Evolutionary conservation across 441 rosid genomes (phyloP), one percentile per base, ranked within the genome.

Genomic region (Francoa sonchifolia): DNA sequence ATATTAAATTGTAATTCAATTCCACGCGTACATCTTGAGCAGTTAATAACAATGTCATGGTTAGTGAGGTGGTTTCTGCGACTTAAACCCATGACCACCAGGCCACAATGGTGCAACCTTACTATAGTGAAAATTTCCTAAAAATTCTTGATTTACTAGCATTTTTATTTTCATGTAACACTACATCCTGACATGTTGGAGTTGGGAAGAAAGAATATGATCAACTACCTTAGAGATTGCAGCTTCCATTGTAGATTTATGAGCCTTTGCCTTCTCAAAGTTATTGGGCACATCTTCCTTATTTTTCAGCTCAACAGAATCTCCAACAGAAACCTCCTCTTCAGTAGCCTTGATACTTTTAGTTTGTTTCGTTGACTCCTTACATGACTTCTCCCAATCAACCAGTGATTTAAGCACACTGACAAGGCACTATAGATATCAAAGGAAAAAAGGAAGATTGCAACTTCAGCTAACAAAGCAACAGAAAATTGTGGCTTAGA

Each of bases 261-360:
- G 99, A 74, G 99, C 99, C 72, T 92, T 92, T 28, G 94, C 87
- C 76, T 77, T 87, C 73, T 84, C 99, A 72, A 88, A 93, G 61
- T 76, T 66, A 70, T 74, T 81, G 52, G 94, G 62, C 56, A 44
- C 60, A 62, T 82, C 99, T 46, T 79, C 90, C 70, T 63, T 62
- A 61, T 53, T 61, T 61, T 68, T 77, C 43, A 47, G 29, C 65
- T 77, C 89, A 39, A 44, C 41, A 52, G 73, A 58, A 65, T 74
- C 92, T 44, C 77, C 48, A 51, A 50, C 47, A 48, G 71, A 57
- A 61, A 48, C 60, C 31, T 73, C 72, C 55, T 73, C 77, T 54
- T 65, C 83, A n/a, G n/a, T n/a, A 43, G 72, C 65, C 50, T 50
- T 57, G 51, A 44, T 48, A 41, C 52, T 66, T 57, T 57, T 73